Percentiles rank a stretch among this genome's conserved stretches.
These are phyloP conservation scores for Deinandra increscens DNA, from an alignment of 129 eudicot genomes.

Conservation along the genomic window DNA sequence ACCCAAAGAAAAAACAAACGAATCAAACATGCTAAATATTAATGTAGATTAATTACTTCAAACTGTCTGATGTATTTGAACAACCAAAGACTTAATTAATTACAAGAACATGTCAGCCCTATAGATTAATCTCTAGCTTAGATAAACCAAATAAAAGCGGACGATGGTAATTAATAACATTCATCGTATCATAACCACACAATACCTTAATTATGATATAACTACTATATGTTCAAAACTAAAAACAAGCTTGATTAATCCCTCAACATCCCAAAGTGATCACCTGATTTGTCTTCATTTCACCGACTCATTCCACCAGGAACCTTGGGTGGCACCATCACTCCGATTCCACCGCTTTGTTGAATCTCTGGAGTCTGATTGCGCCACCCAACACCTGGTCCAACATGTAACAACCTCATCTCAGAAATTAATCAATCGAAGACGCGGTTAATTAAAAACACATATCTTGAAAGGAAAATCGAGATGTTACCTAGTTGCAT, in stretches of 20 bases:
- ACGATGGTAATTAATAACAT: constrained; percentile 15
- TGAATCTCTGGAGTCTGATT: constrained; percentile 32
- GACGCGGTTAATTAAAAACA: background rate
- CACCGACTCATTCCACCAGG: constrained; percentile 37
- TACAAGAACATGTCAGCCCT: constrained; percentile 30
- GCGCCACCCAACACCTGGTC: constrained; percentile 36
- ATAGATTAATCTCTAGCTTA: constrained; percentile 22
- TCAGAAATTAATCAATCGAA: no score
- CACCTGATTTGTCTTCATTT: constrained; percentile 19
- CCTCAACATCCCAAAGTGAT: constrained; percentile 38
- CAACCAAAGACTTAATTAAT: constrained; percentile 37
- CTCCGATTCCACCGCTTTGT: constrained; percentile 30
- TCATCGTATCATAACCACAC: constrained; percentile 11
- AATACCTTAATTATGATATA: constrained; percentile 19
- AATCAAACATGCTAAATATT: background rate
- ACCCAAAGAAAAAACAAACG: background rate
- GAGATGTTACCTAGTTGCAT: constrained; percentile 39
- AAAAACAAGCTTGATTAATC: constrained; percentile 28
- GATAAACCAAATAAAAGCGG: constrained; percentile 25
- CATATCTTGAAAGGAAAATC: background rate
- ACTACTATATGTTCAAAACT: constrained; percentile 17
- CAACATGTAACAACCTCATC: no score
- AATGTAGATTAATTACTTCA: constrained; percentile 4
- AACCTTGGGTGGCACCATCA: constrained; percentile 31
- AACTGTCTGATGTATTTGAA: constrained; percentile 24